A percentile compares a stretch with the other conserved stretches of the same genome.
These are phyloP conservation scores for Camellia lanceoleosa DNA, from an alignment of 148 eudicot genomes.

Conservation along the genomic window DNA sequence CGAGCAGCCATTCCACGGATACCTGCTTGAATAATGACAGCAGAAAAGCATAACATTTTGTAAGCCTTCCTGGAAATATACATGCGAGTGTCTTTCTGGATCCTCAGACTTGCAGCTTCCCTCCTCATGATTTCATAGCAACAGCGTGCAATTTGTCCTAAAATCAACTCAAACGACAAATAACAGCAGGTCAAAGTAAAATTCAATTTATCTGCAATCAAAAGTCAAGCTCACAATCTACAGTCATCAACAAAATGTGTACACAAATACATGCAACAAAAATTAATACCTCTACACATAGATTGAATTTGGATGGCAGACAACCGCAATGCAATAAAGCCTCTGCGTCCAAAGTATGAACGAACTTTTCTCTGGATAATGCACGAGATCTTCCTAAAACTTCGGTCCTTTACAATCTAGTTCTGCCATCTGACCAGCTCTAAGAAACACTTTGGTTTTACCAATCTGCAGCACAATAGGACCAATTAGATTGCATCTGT, in stretches of 20 bases:
- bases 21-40: slow-evolving; percentile 56
- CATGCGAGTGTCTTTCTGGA: slow-evolving; percentile 68
- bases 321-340: slow-evolving; percentile 40
- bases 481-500: neutral
- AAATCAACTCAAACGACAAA: slow-evolving; percentile 17
- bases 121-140: slow-evolving; percentile 48
- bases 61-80: slow-evolving; percentile 56
- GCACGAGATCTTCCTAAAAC: slow-evolving; percentile 73
- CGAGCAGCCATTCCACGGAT: slow-evolving; percentile 78
- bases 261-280: neutral
- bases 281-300: slow-evolving; percentile 64
- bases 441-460: slow-evolving; percentile 86
- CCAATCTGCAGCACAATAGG: slow-evolving; percentile 64
- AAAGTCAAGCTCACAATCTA: neutral
- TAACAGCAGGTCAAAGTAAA: neutral
- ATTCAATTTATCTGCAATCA: neutral
- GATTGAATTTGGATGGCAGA: slow-evolving; percentile 68
- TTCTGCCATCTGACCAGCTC: slow-evolving; percentile 99
- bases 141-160: slow-evolving; percentile 63
- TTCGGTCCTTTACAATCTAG: slow-evolving; percentile 72
- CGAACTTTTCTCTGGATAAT: slow-evolving; percentile 67
- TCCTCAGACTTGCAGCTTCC: slow-evolving; percentile 64
- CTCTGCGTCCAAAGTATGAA: slow-evolving; percentile 49
- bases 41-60: slow-evolving; percentile 42
- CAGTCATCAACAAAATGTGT: neutral